A percentile compares a stretch with the other conserved stretches of the same genome.
These are phyloP conservation scores for Diospyros kaki DNA, from an alignment of 148 eudicot species.

Conservation along the genomic window DNA sequence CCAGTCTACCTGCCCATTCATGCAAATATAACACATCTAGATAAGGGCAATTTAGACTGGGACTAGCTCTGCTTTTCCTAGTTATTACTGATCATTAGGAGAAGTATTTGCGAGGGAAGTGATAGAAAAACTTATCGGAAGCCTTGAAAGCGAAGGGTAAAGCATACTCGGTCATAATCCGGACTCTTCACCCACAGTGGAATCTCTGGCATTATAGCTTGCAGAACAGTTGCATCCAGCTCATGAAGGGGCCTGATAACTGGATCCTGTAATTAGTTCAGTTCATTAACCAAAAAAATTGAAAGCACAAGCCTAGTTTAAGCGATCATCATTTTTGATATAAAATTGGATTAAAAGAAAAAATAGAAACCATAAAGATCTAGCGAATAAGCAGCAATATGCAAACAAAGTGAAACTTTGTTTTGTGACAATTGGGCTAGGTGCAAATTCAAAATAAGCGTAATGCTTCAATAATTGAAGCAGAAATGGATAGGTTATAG, in stretches of 20 bases:
- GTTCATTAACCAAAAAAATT: not conserved
- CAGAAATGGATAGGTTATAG: not conserved
- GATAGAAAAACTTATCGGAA: not conserved
- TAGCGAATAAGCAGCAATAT: not conserved
- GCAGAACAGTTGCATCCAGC: slow-evolving; percentile 41
- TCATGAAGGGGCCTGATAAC: slow-evolving; percentile 45
- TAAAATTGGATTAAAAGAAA: not conserved
- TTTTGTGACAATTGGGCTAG: not conserved
- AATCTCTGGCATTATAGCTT: slow-evolving; percentile 61
- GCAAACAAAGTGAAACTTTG: not conserved
- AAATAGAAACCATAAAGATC: not conserved
- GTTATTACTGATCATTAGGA: not conserved
- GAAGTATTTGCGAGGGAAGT: not conserved
- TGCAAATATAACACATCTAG: slow-evolving; percentile 1
- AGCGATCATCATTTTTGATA: not conserved
- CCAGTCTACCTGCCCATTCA: slow-evolving; percentile 76
- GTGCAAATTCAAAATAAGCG: not conserved
- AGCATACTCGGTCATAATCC: slow-evolving; percentile 83
- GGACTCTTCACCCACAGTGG: slow-evolving; percentile 91
- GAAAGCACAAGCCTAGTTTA: not conserved
- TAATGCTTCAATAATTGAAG: not conserved
- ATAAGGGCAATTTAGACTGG: not conserved
- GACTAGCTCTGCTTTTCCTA: not conserved
- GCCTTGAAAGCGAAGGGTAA: not conserved
- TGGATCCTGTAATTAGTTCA: slow-evolving; percentile 47